Conservation (phyloP, 2,329 filamentous ascomycete genomes). For the Penicillium sp. region DNA sequence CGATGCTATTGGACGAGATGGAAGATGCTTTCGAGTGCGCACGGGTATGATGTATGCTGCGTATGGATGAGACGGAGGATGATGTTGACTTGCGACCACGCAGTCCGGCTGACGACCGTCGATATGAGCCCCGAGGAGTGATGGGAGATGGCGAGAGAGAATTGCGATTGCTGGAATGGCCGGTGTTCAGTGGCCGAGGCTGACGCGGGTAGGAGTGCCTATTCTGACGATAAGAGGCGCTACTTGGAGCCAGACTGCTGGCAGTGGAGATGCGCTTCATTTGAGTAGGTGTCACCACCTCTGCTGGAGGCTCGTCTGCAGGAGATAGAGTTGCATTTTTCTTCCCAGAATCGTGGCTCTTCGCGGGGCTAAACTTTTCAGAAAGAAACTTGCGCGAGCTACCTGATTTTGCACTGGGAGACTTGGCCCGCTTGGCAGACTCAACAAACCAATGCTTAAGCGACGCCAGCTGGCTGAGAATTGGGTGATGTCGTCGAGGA, state of each 20-base stretch:
- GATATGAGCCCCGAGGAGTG: slow-evolving; percentile 83
- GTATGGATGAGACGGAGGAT: slow-evolving; percentile 89
- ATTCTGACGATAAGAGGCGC: slow-evolving; percentile 47
- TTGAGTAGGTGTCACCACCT: slow-evolving; percentile 42
- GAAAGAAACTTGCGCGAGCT: slow-evolving; percentile 44
- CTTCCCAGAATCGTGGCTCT: slow-evolving; percentile 40
- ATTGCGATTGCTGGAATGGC: slow-evolving; percentile 57
- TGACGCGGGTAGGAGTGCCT: slow-evolving; percentile 47
- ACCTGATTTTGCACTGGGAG: slow-evolving; percentile 50
- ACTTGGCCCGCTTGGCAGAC: slow-evolving; percentile 64
- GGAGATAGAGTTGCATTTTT: slow-evolving; percentile 32
- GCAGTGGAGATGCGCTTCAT: slow-evolving; percentile 46
- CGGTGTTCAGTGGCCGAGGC: slow-evolving; percentile 41
- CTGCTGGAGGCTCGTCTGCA: slow-evolving; percentile 27
- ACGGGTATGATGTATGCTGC: slow-evolving; percentile 86
- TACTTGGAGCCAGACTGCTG: slow-evolving; percentile 48
- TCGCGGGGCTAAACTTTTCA: slow-evolving; percentile 45
- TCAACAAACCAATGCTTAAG: slow-evolving; percentile 76
- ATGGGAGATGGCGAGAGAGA: slow-evolving; percentile 85
- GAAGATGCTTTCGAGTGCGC: slow-evolving; percentile 94
- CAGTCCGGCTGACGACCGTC: slow-evolving; percentile 79
- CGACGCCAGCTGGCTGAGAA: slow-evolving; percentile 68
- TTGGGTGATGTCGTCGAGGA: slow-evolving; percentile 61
- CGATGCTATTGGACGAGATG: slow-evolving; percentile 78
- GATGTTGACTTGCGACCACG: slow-evolving; percentile 94